A percentile compares a stretch with the other conserved stretches of the same genome.
Conservation (phyloP, 345 rosid genomes). For the Moringa oleifera region DNA sequence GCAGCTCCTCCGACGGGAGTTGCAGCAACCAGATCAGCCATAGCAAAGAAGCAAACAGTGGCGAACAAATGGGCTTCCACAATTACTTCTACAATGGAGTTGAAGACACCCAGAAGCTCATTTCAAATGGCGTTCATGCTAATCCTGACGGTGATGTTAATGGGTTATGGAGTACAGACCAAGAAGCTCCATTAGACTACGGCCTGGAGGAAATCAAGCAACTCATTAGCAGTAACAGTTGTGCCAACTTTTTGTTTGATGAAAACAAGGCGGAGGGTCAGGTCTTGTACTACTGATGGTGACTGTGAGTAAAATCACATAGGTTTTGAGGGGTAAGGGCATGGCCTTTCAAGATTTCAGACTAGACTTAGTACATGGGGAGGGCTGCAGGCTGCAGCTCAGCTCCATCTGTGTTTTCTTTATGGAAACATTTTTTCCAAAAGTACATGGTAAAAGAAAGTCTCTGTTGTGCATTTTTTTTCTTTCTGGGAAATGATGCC, state of each 20-base stretch:
- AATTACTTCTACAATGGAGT: constrained; percentile 14
- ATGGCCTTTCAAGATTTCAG: constrained; percentile 16
- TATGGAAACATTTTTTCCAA: background rate
- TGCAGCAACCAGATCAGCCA: constrained; percentile 30
- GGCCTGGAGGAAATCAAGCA: constrained; percentile 82
- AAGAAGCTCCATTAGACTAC: constrained; percentile 35
- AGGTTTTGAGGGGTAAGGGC: constrained; percentile 19
- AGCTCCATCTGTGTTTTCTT: too few species aligned
- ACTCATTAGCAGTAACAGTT: constrained; percentile 40
- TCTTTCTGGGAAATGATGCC: constrained; percentile 19
- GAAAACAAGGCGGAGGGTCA: constrained; percentile 52
- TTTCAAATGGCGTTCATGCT: too few species aligned
- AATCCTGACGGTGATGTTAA: constrained; percentile 4
- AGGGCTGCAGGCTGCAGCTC: too few species aligned
- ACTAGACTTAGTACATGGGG: constrained; percentile 7
- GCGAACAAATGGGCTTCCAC: constrained; percentile 23
- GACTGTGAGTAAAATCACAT: constrained; percentile 26
- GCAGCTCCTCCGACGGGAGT: constrained; percentile 67
- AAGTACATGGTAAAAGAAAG: constrained; percentile 15
- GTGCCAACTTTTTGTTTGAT: constrained; percentile 46
- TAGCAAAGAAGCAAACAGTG: constrained; percentile 27
- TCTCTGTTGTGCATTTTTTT: constrained; percentile 17
- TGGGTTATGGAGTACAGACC: constrained; percentile 17
- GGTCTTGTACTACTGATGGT: constrained; percentile 36
- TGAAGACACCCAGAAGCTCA: constrained; percentile 23